Evolutionary conservation across 129 eudicot genomes (phyloP), one percentile per base, ranked within the genome.

Genomic region (Apium graveolens): DNA sequence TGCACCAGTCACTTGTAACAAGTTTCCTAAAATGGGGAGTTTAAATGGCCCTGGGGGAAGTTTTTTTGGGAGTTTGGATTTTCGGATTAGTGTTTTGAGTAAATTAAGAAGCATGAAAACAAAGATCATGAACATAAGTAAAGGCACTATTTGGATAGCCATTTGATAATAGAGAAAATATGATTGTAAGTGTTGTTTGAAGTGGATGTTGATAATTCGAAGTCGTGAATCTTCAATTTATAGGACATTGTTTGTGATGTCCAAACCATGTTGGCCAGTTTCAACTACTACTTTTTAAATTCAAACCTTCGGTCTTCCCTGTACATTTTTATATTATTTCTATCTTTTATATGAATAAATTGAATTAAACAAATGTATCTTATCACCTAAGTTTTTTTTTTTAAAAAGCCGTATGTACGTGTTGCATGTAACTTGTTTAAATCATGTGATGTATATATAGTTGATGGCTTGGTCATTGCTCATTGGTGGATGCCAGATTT

Each of bases 31-130:
- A 0, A 73, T 26, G 17, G 77, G 77, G 8, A 73, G n/a, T n/a
- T 73, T 73, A 0, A 7, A 41, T 6, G 77, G 77, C 14, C 77
- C 77, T 14, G 77, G 77, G 5, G 77, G 77, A 5, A 66, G 73
- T 0, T 0, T 63, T 63, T 24, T 60, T 24, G 69, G 1, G 29
- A 27, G 31, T 29, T 66, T 66, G 24, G 73, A 31, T 13, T 32
- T 66, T 66, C n/a, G 18, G 9, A 16, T 4, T 0, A 66, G 73
- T 29, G 24, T 4, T 32, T 14, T 66, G 41, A 66, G 73, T 66
- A 66, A 13, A 66, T 14, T 29, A 0, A 66, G 18, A 34, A 66
- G 73, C 39, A 66, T 66, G 73, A 66, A 29, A 34, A 31, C 38
- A 17, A 66, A 29, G 41, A 34, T 32, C 39, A 66, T 13, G 41